Evolutionary conservation across 331 rosid species (phyloP).

Genomic region (Spiraea crenata): DNA sequence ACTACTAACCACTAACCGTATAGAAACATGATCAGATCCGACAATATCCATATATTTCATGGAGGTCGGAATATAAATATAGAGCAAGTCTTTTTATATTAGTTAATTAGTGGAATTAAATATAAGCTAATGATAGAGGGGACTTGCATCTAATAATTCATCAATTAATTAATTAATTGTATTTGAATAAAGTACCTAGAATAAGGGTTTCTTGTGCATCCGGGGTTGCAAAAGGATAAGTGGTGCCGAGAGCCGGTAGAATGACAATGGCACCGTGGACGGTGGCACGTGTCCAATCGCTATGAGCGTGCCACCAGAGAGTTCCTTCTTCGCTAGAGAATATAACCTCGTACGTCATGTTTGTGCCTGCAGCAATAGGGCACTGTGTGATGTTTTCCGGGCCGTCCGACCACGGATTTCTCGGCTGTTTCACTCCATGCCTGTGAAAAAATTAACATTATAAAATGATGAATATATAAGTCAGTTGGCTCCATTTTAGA

Average conservation of each 20-base stretch:
- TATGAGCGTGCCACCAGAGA: constrained; percentile 61
- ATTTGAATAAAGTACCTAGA: too few relatives aligned
- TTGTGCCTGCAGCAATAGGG: constrained; percentile 39
- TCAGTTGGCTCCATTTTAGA: too few relatives aligned
- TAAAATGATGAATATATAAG: too few relatives aligned
- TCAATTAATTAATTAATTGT: too few relatives aligned
- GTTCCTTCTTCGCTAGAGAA: constrained; percentile 54
- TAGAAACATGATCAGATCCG: too few relatives aligned
- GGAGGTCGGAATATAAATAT: too few relatives aligned
- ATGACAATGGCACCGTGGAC: constrained; percentile 45
- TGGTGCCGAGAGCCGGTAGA: constrained; percentile 18
- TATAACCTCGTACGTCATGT: constrained; percentile 33
- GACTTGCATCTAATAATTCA: too few relatives aligned
- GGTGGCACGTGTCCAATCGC: constrained; percentile 51
- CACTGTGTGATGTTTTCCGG: constrained; percentile 56
- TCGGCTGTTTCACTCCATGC: constrained; percentile 48
- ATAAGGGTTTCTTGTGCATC: constrained; percentile 15
- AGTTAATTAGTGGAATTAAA: too few relatives aligned
- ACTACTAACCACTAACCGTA: too few relatives aligned
- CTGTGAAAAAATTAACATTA: constrained; percentile 4
- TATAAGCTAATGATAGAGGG: too few relatives aligned
- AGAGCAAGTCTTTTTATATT: too few relatives aligned
- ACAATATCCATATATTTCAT: too few relatives aligned
- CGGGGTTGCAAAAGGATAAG: constrained; percentile 35
- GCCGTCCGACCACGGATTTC: constrained; percentile 59